Evolutionary conservation across 495 filamentous ascomycete species (phyloP).

Genomic region (Apiosordaria backusii): DNA sequence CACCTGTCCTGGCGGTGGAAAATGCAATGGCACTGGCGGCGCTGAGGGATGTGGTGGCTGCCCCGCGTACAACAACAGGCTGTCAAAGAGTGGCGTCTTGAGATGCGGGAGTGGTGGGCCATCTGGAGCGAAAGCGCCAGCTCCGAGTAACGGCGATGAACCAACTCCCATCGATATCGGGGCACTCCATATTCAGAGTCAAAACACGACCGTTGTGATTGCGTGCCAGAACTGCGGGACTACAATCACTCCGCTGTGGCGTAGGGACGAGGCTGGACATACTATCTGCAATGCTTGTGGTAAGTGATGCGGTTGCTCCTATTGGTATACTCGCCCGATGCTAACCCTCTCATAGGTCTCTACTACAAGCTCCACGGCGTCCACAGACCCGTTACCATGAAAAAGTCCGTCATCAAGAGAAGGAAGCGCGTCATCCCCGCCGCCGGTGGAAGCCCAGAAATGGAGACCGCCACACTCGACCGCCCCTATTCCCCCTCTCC

Average conservation of each 20-base stretch:
- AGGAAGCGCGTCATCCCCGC: constrained; percentile 94
- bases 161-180: constrained; percentile 46
- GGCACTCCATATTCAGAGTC: constrained; percentile 41
- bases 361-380: constrained; percentile 96
- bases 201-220: constrained; percentile 71
- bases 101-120: constrained; percentile 39
- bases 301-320: constrained; percentile 44
- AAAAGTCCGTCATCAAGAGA: constrained; percentile 93
- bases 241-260: constrained; percentile 94
- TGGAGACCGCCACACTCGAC: constrained; percentile 41
- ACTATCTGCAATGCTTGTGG: constrained; percentile 99
- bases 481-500: constrained; percentile 43
- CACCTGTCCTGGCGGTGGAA: constrained; percentile 93
- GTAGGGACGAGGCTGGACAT: constrained; percentile 90
- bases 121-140: constrained; percentile 24
- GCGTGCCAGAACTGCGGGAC: constrained; percentile 98
- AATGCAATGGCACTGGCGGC: constrained; percentile 94
- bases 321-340: background rate
- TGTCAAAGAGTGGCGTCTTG: constrained; percentile 76
- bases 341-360: constrained; percentile 55
- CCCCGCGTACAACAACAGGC: constrained; percentile 93
- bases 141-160: constrained; percentile 32
- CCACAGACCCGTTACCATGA: constrained; percentile 92
- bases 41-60: constrained; percentile 95
- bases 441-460: constrained; percentile 38